Evolutionary conservation across 768 basidiomycete species (phyloP).

Genomic region (Lentinula edodes): DNA sequence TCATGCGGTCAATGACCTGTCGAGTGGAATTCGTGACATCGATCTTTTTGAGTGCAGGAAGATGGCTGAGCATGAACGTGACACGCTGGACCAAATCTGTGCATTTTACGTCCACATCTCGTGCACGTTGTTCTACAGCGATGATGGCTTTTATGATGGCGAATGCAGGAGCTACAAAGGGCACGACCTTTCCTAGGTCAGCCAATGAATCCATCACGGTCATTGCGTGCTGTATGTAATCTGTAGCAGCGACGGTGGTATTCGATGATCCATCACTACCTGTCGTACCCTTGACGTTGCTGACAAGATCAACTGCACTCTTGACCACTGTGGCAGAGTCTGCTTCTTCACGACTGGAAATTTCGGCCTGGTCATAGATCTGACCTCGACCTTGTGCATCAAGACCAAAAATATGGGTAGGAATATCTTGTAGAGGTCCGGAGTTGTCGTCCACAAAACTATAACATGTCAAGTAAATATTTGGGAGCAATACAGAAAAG

Average conservation of each 20-base stretch:
- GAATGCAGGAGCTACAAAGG: conserved; percentile 33
- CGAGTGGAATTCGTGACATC: conserved; percentile 26
- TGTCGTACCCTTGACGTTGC: neutral
- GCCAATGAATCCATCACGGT: conserved; percentile 25
- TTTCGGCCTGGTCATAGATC: neutral
- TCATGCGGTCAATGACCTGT: conserved; percentile 33
- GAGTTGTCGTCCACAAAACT: conserved; percentile 1
- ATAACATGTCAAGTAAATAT: neutral
- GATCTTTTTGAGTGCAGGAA: conserved; percentile 26
- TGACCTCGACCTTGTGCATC: neutral
- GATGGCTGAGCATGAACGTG: conserved; percentile 36
- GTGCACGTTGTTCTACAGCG: conserved; percentile 29
- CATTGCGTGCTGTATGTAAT: conserved; percentile 21
- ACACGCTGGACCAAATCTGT: conserved; percentile 35
- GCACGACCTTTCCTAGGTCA: conserved; percentile 29
- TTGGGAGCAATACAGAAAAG: neutral
- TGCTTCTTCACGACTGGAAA: neutral
- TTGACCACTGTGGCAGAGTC: neutral
- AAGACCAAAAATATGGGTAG: neutral
- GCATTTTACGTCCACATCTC: conserved; percentile 34
- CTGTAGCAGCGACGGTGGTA: neutral
- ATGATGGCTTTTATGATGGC: conserved; percentile 34
- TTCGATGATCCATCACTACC: neutral
- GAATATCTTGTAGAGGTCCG: conserved; percentile 1
- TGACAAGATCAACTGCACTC: neutral